Base-by-base conservation (phyloP, 306 rosid species). In the Lotus japonicus region DNA sequence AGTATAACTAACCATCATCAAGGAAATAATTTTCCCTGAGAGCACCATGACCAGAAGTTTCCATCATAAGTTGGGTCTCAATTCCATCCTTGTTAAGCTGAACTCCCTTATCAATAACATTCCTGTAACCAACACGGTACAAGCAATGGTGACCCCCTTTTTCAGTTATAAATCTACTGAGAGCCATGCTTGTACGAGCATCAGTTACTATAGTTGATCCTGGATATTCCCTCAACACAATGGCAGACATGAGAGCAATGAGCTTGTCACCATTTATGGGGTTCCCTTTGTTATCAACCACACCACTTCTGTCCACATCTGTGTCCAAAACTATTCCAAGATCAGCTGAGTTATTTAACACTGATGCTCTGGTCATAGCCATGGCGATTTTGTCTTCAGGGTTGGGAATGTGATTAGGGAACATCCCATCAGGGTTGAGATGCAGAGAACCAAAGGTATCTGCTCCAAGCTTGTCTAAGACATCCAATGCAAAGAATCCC, bases 41-140 rank as follows among this genome's bases (percentile, higher is more conserved):
- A 58, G 98, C 97, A 46, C 98, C 97, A 36, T 88, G 97, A 9
- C 98, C 96, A 5, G 97, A 90, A 0, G 98, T 90, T 74, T 92
- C 97, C 90, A 92, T 90, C 98, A 86, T 90, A 11, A 90, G 88
- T 77, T 83, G 91, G 1, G 98, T 58, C 64, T 90, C 91, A 63
- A 90, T 69, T 10, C 97, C 97, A 1, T 83, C 94, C 4, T 28
- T 18, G 11, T 90, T 86, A 1, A 92, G 88, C n/a, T 80, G 91
- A 41, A 75, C 84, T 45, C 96, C 97, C 77, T 90, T 90, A 16
- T 90, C 98, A 39, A 90, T 90, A 11, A 92, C 98, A 68, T 92
- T 92, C 1, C 94, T 50, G 46, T 92, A 92, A 12, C 97, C 98
- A 7, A 88, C 96, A 2, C 98, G 89, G 43, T 90, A 92, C 1